Evolutionary conservation across 2,329 filamentous ascomycete genomes (phyloP).

Genomic region (Diaporthe eres): DNA sequence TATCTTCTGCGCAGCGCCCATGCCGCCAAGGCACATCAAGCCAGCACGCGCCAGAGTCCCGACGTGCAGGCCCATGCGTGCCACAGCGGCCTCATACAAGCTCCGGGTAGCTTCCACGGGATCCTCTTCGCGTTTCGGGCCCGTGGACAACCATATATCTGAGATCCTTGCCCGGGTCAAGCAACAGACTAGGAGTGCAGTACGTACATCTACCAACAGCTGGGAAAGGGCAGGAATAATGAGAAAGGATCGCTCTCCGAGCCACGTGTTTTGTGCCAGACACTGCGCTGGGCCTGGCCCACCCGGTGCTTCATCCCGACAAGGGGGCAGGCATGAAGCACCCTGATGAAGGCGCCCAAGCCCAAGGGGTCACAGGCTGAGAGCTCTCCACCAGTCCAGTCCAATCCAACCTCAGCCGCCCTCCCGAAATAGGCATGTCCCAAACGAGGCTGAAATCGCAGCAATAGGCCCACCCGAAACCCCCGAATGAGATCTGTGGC

Average conservation of each 20-base stretch:
- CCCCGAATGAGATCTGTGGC: conserved; percentile 30
- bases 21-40: background rate
- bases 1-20: background rate
- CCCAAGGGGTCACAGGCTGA: conserved; percentile 11
- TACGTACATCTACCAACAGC: background rate
- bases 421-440: conserved; percentile 31
- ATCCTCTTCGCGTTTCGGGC: conserved; percentile 21
- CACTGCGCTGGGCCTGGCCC: conserved; percentile 16
- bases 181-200: background rate
- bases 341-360: conserved; percentile 15
- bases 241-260: conserved; percentile 18
- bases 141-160: conserved; percentile 21
- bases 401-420: conserved; percentile 11
- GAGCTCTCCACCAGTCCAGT: conserved; percentile 23
- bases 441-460: conserved; percentile 34
- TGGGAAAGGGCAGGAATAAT: background rate
- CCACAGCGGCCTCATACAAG: conserved; percentile 14
- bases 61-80: conserved; percentile 1
- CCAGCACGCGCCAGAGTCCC: background rate
- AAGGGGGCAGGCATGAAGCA: conserved; percentile 24
- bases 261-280: conserved; percentile 31
- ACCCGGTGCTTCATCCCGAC: conserved; percentile 26
- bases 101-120: conserved; percentile 17
- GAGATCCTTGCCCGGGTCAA: conserved; percentile 12
- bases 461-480: conserved; percentile 33